Conservation (phyloP, 495 filamentous ascomycete species). For the Chaetomium fimeti region DNA sequence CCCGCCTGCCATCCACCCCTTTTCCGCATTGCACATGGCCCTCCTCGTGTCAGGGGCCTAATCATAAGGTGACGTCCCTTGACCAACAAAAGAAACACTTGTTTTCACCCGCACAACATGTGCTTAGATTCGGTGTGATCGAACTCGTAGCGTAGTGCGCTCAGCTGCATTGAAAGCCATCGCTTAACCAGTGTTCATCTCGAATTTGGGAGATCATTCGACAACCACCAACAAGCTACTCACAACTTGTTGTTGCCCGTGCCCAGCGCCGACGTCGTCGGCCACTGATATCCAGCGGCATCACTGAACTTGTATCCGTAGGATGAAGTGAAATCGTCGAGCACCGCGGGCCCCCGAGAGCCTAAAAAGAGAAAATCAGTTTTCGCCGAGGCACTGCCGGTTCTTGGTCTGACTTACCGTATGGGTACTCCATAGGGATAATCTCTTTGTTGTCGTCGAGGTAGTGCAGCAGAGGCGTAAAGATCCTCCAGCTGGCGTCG, state of each 20-base stretch:
- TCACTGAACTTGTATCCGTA: conserved; percentile 99
- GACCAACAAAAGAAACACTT: conserved; percentile 14
- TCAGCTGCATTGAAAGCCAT: conserved; percentile 25
- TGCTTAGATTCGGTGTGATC: conserved; percentile 12
- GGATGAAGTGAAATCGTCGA: conserved; percentile 96
- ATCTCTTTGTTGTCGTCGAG: conserved; percentile 99
- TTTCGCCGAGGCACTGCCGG: neutral
- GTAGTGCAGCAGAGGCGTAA: conserved; percentile 95
- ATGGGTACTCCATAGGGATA: conserved; percentile 99
- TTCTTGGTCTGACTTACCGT: conserved; percentile 65
- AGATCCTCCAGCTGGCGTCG: conserved; percentile 98
- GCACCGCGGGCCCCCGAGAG: conserved; percentile 90
- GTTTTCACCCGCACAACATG: conserved; percentile 8
- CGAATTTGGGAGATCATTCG: neutral
- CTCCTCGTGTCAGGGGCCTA: conserved; percentile 13
- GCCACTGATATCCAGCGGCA: conserved; percentile 94
- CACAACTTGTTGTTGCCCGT: conserved; percentile 72
- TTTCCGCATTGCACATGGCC: conserved; percentile 5
- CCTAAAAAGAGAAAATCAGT: conserved; percentile 56
- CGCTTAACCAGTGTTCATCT: conserved; percentile 29
- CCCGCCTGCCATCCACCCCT: neutral
- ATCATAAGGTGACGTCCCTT: conserved; percentile 8
- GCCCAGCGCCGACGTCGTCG: conserved; percentile 59
- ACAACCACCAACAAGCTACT: conserved; percentile 33
- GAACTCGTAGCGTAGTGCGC: conserved; percentile 17